Conservation (phyloP, 1,284 basidiomycete species). For the Malassezia arunalokei region DNA sequence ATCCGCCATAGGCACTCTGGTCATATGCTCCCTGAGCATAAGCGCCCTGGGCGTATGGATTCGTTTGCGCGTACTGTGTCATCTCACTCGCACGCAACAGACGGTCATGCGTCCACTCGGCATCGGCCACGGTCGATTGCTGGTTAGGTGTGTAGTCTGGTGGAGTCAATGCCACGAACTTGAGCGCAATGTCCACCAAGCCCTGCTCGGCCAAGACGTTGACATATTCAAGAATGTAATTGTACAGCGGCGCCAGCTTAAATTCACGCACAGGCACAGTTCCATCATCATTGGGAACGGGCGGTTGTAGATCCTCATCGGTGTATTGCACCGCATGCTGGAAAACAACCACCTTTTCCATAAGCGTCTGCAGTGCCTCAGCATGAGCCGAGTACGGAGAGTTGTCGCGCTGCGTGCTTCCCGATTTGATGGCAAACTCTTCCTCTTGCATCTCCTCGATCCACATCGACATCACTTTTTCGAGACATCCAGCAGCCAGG, state of each 20-base stretch:
- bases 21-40: slow-evolving; percentile 12
- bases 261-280: slow-evolving; percentile 57
- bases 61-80: not conserved
- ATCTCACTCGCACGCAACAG: slow-evolving; percentile 13
- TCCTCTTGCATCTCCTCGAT: slow-evolving; percentile 79
- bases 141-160: slow-evolving; percentile 55
- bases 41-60: slow-evolving; percentile 19
- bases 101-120: slow-evolving; percentile 17
- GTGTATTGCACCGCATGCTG: slow-evolving; percentile 74
- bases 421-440: slow-evolving; percentile 50
- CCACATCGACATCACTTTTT: slow-evolving; percentile 84
- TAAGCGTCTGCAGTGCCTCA: slow-evolving; percentile 77
- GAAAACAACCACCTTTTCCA: slow-evolving; percentile 95
- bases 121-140: slow-evolving; percentile 5
- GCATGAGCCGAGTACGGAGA: slow-evolving; percentile 67
- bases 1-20: not conserved
- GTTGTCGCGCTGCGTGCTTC: slow-evolving; percentile 16
- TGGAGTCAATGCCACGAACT: slow-evolving; percentile 71
- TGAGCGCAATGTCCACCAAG: slow-evolving; percentile 66
- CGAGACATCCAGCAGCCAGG: slow-evolving; percentile 76
- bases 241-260: slow-evolving; percentile 75
- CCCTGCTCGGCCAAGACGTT: slow-evolving; percentile 83
- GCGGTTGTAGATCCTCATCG: slow-evolving; percentile 60
- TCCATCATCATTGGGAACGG: slow-evolving; percentile 48
- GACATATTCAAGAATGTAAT: slow-evolving; percentile 89